Evolutionary conservation across 345 rosid species (phyloP), one percentile per base, ranked within the genome.

Genomic region (Reutealis trisperma): DNA sequence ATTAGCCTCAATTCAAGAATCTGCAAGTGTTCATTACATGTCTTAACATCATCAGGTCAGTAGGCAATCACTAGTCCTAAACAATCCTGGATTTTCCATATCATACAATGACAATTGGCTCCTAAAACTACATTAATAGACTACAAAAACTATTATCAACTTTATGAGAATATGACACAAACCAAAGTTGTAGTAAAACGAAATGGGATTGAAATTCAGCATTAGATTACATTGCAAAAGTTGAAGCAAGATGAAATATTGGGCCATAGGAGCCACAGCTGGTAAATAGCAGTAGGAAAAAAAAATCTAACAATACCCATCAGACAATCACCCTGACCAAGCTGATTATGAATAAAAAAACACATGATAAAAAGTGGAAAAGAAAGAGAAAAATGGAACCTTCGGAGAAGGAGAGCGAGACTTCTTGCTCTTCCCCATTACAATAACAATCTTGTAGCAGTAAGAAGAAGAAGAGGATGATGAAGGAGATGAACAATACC

Each of bases 341-440:
- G 37, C 1, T 61, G 4, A 61, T 18, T 18, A 54, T 15, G 3
- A 5, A 54, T 19, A 70, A 2, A 27, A 24, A 24, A 45, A 58
- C 44, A 11, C 8, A 19, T 0, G 2, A 24, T 30, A 34, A 25
- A 34, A 13, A 2, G 11, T 41, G 15, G 49, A 76, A 55, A 71
- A 32, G 67, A 75, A 58, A 18, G 61, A 75, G 60, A 73, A 52
- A 19, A 5, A 72, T 45, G 25, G 21, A 73, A 88, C 88, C 90
- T 89, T 84, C 65, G 81, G 72, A 71, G 84, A 78, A 45, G 88
- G 5, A 81, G 87, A 61, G n/a, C 67, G 80, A 57, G 83, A 77
- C 27, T 72, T 90, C 77, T 83, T 88, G 87, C 76, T 80, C 84
- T 84, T 90, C 15, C 80, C 89, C 85, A 85, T 88, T 57, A 82